phyloP scores from a whole-genome alignment of 257 asterid species.

The Nyctanthes arbortristis region DNA sequence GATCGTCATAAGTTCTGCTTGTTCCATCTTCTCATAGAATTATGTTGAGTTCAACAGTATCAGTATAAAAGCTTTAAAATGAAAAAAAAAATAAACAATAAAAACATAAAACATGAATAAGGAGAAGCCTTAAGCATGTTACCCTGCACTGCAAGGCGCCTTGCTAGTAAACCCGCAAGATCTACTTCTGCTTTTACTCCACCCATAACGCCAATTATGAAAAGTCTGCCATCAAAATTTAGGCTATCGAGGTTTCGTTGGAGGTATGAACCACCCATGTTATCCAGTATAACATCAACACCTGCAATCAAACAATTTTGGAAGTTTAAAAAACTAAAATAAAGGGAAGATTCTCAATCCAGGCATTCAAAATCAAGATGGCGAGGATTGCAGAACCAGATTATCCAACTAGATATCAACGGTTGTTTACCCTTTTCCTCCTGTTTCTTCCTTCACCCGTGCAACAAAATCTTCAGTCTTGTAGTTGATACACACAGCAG shows the following conservation, averaged over 20 bases:
- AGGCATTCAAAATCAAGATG: neutral
- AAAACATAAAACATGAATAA: neutral
- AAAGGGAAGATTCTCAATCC: neutral
- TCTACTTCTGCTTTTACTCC: slow-evolving; percentile 68
- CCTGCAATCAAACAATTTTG: slow-evolving; percentile 45
- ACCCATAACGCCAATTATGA: slow-evolving; percentile 92
- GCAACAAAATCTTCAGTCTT: slow-evolving; percentile 88
- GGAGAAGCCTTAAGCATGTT: slow-evolving; percentile 23
- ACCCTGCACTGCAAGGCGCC: slow-evolving; percentile 91
- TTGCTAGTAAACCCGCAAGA: slow-evolving; percentile 58
- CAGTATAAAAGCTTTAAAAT: neutral
- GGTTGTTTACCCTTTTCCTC: slow-evolving; percentile 65
- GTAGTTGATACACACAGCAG: slow-evolving; percentile 94
- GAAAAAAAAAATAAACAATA: neutral
- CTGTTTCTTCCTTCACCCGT: slow-evolving; percentile 90
- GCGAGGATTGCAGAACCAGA: slow-evolving; percentile 1
- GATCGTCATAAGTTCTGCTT: too few species aligned
- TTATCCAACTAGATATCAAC: neutral
- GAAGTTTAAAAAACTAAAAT: too few species aligned
- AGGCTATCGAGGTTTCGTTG: slow-evolving; percentile 77
- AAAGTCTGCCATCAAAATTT: slow-evolving; percentile 79
- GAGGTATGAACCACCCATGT: slow-evolving; percentile 74
- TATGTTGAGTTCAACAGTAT: too few species aligned
- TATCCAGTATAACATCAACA: slow-evolving; percentile 89
- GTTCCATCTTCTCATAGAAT: too few species aligned